A percentile compares a stretch with the other conserved stretches of the same genome.
phyloP scores from a whole-genome alignment of 2,329 filamentous ascomycete genomes.

The Aspergillus sp. region DNA sequence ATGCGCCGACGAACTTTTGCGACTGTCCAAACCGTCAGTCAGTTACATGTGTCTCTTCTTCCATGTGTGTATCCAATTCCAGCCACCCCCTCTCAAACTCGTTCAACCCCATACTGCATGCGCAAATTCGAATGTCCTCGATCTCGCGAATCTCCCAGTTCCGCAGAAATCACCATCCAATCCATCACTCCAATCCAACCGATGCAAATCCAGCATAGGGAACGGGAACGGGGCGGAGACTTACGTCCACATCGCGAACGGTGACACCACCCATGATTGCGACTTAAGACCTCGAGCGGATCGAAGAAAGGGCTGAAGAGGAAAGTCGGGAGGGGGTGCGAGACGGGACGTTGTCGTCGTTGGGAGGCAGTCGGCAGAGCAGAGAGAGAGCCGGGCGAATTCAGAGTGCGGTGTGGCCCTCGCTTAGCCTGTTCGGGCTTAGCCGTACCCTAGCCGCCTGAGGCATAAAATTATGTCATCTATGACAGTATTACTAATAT shows the following conservation, averaged over 20 bases:
- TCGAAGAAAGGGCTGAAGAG: constrained; percentile 7
- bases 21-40: constrained; percentile 36
- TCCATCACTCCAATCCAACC: too few relatives aligned
- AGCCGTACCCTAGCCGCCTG: constrained; percentile 27
- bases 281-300: constrained; percentile 25
- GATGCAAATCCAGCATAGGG: too few relatives aligned
- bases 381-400: constrained; percentile 5
- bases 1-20: constrained; percentile 59
- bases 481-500: constrained; percentile 6
- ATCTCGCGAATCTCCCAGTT: background rate
- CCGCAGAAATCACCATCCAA: background rate
- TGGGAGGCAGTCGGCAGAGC: too few relatives aligned
- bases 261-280: constrained; percentile 58
- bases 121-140: background rate
- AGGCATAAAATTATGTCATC: constrained; percentile 3
- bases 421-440: constrained; percentile 34
- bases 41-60: background rate
- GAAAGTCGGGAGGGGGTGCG: constrained; percentile 22
- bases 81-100: too few relatives aligned
- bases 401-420: constrained; percentile 25
- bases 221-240: too few relatives aligned
- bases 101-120: too few relatives aligned
- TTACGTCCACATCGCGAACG: constrained; percentile 58
- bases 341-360: constrained; percentile 33
- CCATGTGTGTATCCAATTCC: background rate